Percentiles rank a stretch among this genome's conserved stretches.
Evolutionary conservation across 2,329 filamentous ascomycete species (phyloP).

Genomic region (Apiospora aurea): DNA sequence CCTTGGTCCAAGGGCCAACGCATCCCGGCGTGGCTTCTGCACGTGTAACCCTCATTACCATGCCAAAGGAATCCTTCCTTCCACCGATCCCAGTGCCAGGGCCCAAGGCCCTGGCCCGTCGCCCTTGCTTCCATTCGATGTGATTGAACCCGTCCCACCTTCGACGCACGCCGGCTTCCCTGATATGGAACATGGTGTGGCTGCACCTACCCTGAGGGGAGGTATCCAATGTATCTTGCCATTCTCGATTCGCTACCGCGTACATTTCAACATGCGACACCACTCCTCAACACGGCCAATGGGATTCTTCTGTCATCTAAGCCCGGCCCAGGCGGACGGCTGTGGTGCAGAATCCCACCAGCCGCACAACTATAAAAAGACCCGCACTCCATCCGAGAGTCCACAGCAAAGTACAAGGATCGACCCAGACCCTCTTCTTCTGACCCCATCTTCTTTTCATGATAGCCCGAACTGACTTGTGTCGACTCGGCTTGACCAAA

Average conservation of each 20-base stretch:
- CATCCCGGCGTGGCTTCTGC: slow-evolving; percentile 1
- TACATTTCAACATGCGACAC: neutral
- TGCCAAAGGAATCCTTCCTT: neutral
- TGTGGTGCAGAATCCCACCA: neutral
- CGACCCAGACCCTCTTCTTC: neutral
- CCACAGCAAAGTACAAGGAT: neutral
- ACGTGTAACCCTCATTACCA: neutral
- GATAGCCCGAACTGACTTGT: neutral
- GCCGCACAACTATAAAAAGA: neutral
- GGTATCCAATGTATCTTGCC: neutral
- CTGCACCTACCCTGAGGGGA: neutral
- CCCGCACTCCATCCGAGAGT: neutral
- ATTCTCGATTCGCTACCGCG: neutral
- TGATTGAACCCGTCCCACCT: neutral
- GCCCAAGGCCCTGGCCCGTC: neutral
- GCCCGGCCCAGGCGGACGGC: slow-evolving; percentile 5
- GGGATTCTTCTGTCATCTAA: neutral
- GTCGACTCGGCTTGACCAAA: neutral
- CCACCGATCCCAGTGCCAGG: neutral
- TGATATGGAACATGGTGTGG: neutral
- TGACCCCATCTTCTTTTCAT: neutral
- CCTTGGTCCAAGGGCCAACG: neutral
- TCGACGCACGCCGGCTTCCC: neutral
- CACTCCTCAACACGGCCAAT: neutral
- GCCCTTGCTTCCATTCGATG: neutral